Percentiles rank a stretch among this genome's conserved stretches.
Evolutionary conservation across 352 stramenopile species (phyloP).

Genomic region (Phytopythium delawarense): DNA sequence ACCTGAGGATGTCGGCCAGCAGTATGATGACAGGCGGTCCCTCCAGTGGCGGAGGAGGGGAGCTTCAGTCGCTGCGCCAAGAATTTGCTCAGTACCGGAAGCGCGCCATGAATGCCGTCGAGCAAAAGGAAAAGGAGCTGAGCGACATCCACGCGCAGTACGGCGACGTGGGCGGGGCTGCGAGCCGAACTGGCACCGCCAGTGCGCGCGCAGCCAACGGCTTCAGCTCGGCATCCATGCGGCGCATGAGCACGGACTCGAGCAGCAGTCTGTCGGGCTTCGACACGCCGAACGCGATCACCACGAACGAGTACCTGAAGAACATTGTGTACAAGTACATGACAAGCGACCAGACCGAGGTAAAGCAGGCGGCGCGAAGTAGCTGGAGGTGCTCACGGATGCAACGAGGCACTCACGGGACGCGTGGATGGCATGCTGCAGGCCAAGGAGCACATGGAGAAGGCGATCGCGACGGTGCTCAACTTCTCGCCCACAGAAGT

Average conservation of each 20-base stretch:
- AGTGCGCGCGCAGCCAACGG: constrained; percentile 1
- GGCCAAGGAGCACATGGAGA: constrained; percentile 88
- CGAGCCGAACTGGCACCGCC: constrained; percentile 35
- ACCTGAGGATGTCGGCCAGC: constrained; percentile 43
- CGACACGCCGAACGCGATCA: constrained; percentile 73
- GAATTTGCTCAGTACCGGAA: constrained; percentile 82
- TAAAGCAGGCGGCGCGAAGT: constrained; percentile 10
- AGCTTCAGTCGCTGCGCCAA: constrained; percentile 62
- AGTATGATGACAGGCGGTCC: constrained; percentile 22
- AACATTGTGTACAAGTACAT: constrained; percentile 92
- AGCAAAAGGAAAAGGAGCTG: constrained; percentile 82
- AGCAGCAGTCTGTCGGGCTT: constrained; percentile 77
- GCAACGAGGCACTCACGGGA: neutral
- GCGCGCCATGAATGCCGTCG: constrained; percentile 67
- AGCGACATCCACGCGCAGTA: constrained; percentile 64
- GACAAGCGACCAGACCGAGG: constrained; percentile 79
- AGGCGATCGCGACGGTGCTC: constrained; percentile 82
- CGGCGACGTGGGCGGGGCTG: constrained; percentile 31
- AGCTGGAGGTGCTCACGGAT: neutral
- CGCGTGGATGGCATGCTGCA: constrained; percentile 12
- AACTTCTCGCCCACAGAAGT: constrained; percentile 78
- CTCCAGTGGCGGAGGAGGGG: constrained; percentile 32
- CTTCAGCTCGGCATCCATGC: constrained; percentile 26
- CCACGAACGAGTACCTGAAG: constrained; percentile 88
- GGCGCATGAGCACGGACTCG: constrained; percentile 78